Evolutionary conservation across 139 green algal genomes (phyloP), one percentile per base, ranked within the genome.

Genomic region (Picochlorum costavermella): DNA sequence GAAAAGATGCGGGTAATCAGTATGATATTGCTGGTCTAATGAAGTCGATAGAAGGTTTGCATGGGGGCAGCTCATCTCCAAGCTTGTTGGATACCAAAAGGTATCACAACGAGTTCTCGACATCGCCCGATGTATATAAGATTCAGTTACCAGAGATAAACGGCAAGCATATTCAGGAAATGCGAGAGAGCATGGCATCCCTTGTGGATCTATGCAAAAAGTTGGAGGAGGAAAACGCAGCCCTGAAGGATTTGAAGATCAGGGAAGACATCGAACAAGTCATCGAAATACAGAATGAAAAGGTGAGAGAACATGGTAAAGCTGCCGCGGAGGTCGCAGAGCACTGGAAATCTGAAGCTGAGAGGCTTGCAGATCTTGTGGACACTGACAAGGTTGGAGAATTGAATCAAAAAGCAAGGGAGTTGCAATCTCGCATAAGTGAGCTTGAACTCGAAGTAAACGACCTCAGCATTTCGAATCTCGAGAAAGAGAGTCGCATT

Each of bases 171-270:
- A 14, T 53, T 23, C 46, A 53, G n/a, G 46, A 53, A 53, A 53
- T 53, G 46, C 17, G 46, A 6, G 46, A 53, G 9, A 53, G 46
- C 46, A 53, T 53, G 46, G 46, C 46, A 20, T 23, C 16, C 17
- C 46, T 53, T 23, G 46, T 53, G 25, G 25, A 59, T 20, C 0
- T 59, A 16, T 37, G 20, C 20, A 37, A 28, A 29, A 56, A 49
- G 33, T 37, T 76, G 44, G 61, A 71, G 48, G 58, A 29, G 31
- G 45, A 65, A 49, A 65, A 76, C 16, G 56, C 66, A 37, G 64
- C 65, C 40, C 57, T 76, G 25, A 76, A 76, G 48, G 46, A 43
- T 5, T 50, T 56, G 37, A 71, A 62, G 25, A 72, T 76, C 23
- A 25, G 64, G 23, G 64, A 72, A 49, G 63, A 76, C 36, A 56